Conservation (phyloP, 805 yeast genomes). For the Yamadazyma endophytica region DNA sequence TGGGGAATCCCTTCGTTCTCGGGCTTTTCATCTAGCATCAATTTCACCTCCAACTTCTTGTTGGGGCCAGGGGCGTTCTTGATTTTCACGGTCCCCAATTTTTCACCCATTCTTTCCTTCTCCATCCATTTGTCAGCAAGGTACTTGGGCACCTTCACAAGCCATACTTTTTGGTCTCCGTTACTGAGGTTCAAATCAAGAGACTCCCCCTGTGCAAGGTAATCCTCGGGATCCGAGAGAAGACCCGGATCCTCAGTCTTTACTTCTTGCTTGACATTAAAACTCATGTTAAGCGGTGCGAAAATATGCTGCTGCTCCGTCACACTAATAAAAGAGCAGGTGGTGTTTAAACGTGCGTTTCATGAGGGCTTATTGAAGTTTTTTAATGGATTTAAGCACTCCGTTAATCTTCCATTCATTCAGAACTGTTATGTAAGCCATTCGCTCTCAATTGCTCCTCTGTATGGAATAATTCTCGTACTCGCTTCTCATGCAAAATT, state of each 20-base stretch:
- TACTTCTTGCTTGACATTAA: slow-evolving; percentile 2
- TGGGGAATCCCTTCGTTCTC: slow-evolving; percentile 55
- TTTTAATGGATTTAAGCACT: no score
- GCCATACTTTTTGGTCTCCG: slow-evolving; percentile 78
- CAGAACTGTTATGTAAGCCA: no score
- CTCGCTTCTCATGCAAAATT: neutral
- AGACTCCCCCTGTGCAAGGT: slow-evolving; percentile 56
- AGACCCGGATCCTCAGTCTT: slow-evolving; percentile 26
- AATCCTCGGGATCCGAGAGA: slow-evolving; percentile 41
- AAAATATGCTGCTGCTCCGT: no score
- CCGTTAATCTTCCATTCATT: no score
- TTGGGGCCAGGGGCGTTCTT: slow-evolving; percentile 34
- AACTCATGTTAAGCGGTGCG: neutral
- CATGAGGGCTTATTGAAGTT: no score
- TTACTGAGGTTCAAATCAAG: slow-evolving; percentile 68
- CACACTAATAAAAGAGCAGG: no score
- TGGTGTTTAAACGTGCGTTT: no score
- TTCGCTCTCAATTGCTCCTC: neutral
- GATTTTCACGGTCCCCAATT: slow-evolving; percentile 76
- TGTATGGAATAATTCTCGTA: neutral
- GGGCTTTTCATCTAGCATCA: slow-evolving; percentile 42
- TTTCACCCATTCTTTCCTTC: slow-evolving; percentile 59
- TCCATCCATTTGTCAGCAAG: slow-evolving; percentile 78
- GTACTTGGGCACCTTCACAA: slow-evolving; percentile 85
- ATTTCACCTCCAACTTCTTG: slow-evolving; percentile 45